A percentile compares a stretch with the other conserved stretches of the same genome.
phyloP scores from a whole-genome alignment of 2,329 filamentous ascomycete species.

The Trichoderma brevicompactum region DNA sequence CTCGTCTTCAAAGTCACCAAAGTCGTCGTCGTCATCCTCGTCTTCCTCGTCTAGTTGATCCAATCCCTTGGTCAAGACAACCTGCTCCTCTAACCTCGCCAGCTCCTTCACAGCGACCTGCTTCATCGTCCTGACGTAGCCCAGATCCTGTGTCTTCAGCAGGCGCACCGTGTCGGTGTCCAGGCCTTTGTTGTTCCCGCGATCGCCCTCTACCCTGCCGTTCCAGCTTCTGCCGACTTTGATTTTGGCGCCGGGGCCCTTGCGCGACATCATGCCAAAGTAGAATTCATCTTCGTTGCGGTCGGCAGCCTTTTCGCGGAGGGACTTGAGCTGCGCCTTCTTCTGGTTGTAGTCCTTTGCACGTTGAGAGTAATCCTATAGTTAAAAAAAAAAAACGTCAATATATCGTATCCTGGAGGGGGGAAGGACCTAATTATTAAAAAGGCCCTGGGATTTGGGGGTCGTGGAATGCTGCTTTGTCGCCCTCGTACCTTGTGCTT shows the following conservation, averaged over 20 bases:
- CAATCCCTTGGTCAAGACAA: conserved; percentile 50
- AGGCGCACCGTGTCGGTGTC: conserved; percentile 62
- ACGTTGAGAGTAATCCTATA: conserved; percentile 66
- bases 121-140: conserved; percentile 65
- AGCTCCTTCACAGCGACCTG: conserved; percentile 65
- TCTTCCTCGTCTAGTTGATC: conserved; percentile 45
- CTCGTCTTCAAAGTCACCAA: conserved; percentile 41
- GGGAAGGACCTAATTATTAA: not conserved
- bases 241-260: conserved; percentile 56
- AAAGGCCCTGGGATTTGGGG: too few relatives aligned
- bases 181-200: conserved; percentile 61
- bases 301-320: conserved; percentile 65
- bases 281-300: conserved; percentile 76
- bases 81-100: conserved; percentile 56
- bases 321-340: conserved; percentile 61
- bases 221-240: conserved; percentile 57
- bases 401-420: not conserved
- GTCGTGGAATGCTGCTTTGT: not conserved
- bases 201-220: conserved; percentile 61
- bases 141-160: conserved; percentile 71
- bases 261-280: conserved; percentile 69
- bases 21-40: conserved; percentile 40
- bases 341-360: conserved; percentile 70
- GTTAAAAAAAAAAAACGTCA: not conserved
- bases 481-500: conserved; percentile 76